A percentile compares a stretch with the other conserved stretches of the same genome.
phyloP scores from a whole-genome alignment of 108 stramenopile species.

The Fragilaria crotonensis region DNA sequence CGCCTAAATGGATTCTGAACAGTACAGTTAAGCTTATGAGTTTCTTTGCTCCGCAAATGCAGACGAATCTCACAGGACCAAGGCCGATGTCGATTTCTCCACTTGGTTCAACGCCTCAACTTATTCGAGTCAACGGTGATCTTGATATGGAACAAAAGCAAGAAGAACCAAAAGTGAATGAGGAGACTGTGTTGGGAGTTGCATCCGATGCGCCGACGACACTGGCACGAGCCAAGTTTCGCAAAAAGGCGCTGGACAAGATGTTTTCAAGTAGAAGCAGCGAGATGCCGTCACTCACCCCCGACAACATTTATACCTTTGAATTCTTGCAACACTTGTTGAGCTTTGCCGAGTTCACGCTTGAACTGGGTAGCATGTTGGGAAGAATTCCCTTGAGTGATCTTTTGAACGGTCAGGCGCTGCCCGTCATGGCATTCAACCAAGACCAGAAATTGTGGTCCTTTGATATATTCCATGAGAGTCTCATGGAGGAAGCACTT shows the following conservation, averaged over 20 bases:
- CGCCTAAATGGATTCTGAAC: constrained; percentile 58
- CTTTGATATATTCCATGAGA: constrained; percentile 78
- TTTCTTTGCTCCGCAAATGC: constrained; percentile 71
- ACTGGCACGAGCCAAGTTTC: constrained; percentile 33
- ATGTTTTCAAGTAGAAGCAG: constrained; percentile 27
- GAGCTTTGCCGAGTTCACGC: constrained; percentile 63
- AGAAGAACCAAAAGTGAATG: constrained; percentile 20
- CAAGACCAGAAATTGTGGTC: constrained; percentile 41
- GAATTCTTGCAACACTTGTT: constrained; percentile 83
- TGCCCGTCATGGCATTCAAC: constrained; percentile 44
- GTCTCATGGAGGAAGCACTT: constrained; percentile 30
- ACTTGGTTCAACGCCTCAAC: constrained; percentile 73
- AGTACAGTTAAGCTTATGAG: constrained; percentile 52
- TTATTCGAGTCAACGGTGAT: constrained; percentile 26
- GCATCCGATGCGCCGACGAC: constrained; percentile 26
- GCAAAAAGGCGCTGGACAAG: constrained; percentile 71
- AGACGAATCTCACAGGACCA: constrained; percentile 53
- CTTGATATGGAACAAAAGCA: constrained; percentile 13
- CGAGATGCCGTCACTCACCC: constrained; percentile 17
- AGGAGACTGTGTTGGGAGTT: constrained; percentile 30
- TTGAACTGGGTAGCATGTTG: constrained; percentile 57
- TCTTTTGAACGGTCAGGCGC: constrained; percentile 62
- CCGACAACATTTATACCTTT: constrained; percentile 67
- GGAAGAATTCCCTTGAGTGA: constrained; percentile 50
- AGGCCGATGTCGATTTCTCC: constrained; percentile 56